Evolutionary conservation across 2,329 filamentous ascomycete species (phyloP), one percentile per base, ranked within the genome.

Genomic region (Colletotrichum caudatum): DNA sequence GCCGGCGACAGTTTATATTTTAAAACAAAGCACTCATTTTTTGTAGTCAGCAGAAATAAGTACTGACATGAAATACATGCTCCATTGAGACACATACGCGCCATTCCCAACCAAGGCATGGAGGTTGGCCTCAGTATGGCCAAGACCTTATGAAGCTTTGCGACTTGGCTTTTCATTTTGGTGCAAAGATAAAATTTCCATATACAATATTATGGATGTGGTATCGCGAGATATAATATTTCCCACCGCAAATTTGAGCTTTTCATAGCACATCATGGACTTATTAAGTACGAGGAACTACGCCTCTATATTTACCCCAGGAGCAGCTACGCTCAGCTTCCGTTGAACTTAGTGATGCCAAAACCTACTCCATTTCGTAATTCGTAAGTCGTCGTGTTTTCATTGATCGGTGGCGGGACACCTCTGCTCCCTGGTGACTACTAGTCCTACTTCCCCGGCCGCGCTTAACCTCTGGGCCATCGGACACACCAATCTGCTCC

Each of bases 341-440:
- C 26, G 5, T 39, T 23, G 11, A 23, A 14, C 18, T 20, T n/a
- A 37, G 33, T 37, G 33, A 12, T 37, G 2, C 20, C 2, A 11
- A 37, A 5, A 37, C 12, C 33, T 14, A 23, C 54, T 23, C 35
- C 35, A 20, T 33, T 3, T 5, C 67, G 20, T 58, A 39, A 63
- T 53, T 71, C 68, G 29, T 71, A 23, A 71, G 64, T 71, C 57
- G 58, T 71, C 11, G 14, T 53, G 16, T 29, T 50, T 18, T 9
- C 16, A 29, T 33, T 44, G 33, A 20, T n/a, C 2, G 12, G 20
- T 16, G 46, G 11, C 7, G 5, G 5, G 18, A 23, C 29, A 16
- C 8, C 33, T 39, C 12, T 18, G 12, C 39, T 44, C 33, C 53
- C 35, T 51, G 7, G 7, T 18, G 35, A 20, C 44, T 44, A 9